A percentile compares a stretch with the other conserved stretches of the same genome.
These are phyloP conservation scores for Thuja plicata DNA, from an alignment of 83 land plant species.

Conservation along the genomic window DNA sequence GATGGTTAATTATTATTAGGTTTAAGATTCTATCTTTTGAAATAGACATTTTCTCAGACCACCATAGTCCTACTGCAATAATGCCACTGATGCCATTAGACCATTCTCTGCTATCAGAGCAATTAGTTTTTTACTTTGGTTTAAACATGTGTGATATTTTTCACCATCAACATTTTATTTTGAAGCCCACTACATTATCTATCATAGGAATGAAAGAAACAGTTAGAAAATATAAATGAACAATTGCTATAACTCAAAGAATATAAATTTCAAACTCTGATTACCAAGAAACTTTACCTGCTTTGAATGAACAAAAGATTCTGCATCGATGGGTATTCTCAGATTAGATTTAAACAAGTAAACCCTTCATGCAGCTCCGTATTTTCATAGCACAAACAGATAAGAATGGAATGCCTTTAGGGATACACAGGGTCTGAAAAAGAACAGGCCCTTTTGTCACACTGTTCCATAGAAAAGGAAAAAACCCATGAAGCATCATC, in stretches of 20 bases:
- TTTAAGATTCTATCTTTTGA: neutral
- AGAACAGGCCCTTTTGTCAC: neutral
- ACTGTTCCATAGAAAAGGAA: too few relatives aligned
- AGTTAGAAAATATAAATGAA: too few relatives aligned
- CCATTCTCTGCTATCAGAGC: too few relatives aligned
- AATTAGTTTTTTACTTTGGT: too few relatives aligned
- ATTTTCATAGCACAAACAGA: neutral
- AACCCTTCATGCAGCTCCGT: neutral
- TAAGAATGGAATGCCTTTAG: neutral
- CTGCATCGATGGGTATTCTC: neutral
- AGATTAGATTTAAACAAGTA: neutral
- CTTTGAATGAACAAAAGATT: neutral
- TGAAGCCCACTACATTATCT: too few relatives aligned
- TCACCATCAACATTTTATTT: too few relatives aligned
- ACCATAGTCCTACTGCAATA: neutral
- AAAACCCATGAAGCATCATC: neutral
- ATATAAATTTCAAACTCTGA: too few relatives aligned
- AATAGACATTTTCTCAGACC: neutral
- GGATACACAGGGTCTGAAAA: neutral
- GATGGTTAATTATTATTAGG: neutral
- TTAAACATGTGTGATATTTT: too few relatives aligned
- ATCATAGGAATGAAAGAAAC: too few relatives aligned
- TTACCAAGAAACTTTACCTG: neutral
- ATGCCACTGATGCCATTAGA: neutral
- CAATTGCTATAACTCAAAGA: too few relatives aligned